A percentile compares a stretch with the other conserved stretches of the same genome.
Conservation (phyloP, 108 stramenopile genomes). For the Skeletonema costatum region DNA sequence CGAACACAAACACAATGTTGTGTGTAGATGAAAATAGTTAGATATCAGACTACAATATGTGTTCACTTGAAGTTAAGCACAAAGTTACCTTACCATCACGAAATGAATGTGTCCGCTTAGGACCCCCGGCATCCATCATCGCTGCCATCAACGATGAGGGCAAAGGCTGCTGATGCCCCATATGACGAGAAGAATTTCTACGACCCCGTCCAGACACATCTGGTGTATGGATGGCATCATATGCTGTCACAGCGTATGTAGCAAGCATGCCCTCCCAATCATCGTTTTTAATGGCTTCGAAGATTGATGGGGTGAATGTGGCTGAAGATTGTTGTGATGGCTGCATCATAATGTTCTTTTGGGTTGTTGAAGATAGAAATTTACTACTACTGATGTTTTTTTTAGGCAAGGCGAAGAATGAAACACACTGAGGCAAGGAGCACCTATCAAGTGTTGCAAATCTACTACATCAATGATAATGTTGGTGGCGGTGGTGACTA, state of each 20-base stretch:
- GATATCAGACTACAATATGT: not conserved
- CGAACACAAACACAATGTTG: not conserved
- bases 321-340: not conserved
- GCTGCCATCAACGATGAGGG: not conserved
- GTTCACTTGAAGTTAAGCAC: not conserved
- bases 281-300: conserved; percentile 56
- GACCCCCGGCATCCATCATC: not conserved
- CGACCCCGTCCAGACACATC: conserved; percentile 21
- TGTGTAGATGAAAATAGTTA: not conserved
- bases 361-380: not conserved
- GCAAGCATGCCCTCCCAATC: conserved; percentile 61
- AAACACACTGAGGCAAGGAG: not conserved
- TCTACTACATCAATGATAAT: not conserved
- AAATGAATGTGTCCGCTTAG: conserved; percentile 12
- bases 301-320: conserved; percentile 34
- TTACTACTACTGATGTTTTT: not conserved
- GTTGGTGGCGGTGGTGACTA: not conserved
- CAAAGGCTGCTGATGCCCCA: not conserved
- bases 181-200: not conserved
- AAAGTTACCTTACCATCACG: conserved; percentile 23
- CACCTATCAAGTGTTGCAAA: not conserved
- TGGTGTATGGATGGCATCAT: conserved; percentile 31
- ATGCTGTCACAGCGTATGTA: conserved; percentile 53
- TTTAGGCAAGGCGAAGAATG: not conserved
- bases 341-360: not conserved